phyloP scores from a whole-genome alignment of 495 filamentous ascomycete genomes.

The Xylaria bambusicola region DNA sequence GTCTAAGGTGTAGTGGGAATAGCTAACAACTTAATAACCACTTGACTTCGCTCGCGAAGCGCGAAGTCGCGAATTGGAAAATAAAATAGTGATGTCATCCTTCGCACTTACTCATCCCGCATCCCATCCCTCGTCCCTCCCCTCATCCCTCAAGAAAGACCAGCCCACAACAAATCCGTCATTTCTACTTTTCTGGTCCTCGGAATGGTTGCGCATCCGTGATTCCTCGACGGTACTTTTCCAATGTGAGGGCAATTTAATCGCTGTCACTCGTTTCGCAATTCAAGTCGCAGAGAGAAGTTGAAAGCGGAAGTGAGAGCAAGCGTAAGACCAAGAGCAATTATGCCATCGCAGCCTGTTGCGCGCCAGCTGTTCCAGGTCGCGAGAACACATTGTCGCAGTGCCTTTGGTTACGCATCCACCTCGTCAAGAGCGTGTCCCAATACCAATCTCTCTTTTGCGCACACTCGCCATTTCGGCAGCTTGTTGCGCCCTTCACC shows the following conservation, averaged over 20 bases:
- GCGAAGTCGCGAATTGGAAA: no score
- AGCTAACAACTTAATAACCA: no score
- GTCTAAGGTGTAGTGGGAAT: no score
- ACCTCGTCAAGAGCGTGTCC: neutral
- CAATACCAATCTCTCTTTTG: neutral
- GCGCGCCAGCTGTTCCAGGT: slow-evolving; percentile 14
- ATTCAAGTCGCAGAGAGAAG: neutral
- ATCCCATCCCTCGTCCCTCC: no score
- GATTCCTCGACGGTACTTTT: neutral
- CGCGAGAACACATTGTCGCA: neutral
- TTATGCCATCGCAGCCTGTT: slow-evolving; percentile 16
- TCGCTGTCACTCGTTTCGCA: slow-evolving; percentile 1
- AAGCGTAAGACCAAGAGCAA: neutral
- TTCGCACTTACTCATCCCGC: slow-evolving; percentile 1
- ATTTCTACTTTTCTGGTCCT: no score
- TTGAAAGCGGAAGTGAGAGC: neutral
- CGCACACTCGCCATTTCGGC: slow-evolving; percentile 20
- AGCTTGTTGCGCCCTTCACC: slow-evolving; percentile 21
- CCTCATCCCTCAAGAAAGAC: neutral
- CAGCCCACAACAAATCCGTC: no score
- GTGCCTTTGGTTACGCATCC: neutral
- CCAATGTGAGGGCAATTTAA: neutral
- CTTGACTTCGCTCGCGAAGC: neutral
- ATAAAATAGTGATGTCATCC: slow-evolving; percentile 5
- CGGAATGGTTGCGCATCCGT: no score